These are phyloP conservation scores for Thinopyrum obtusiflorum DNA, from an alignment of 202 grass and related monocot species.

Conservation along the genomic window DNA sequence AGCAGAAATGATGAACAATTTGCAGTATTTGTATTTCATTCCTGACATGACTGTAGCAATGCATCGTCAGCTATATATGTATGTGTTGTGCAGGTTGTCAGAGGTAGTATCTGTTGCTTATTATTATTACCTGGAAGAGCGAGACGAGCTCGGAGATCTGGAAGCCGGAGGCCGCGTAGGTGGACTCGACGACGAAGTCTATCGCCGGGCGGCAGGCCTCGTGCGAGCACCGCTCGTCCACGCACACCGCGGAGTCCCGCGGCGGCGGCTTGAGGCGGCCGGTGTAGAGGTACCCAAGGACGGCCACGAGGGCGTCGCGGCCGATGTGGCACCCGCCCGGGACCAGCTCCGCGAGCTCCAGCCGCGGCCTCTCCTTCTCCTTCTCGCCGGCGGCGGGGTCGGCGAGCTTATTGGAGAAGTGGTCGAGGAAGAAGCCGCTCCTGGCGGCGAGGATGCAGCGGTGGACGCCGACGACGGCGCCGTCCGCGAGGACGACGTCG, in stretches of 20 bases:
- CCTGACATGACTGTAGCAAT: background rate
- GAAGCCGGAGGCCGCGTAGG: slow-evolving; percentile 64
- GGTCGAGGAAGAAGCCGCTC: slow-evolving; percentile 60
- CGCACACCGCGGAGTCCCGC: slow-evolving; percentile 47
- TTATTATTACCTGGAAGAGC: slow-evolving; percentile 51
- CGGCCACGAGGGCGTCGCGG: slow-evolving; percentile 57
- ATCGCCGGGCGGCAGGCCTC: slow-evolving; percentile 67
- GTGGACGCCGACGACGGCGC: slow-evolving; percentile 46
- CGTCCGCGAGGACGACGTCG: slow-evolving; percentile 43
- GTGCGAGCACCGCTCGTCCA: slow-evolving; percentile 49
- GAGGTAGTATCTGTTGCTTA: background rate
- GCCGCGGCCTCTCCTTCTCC: slow-evolving; percentile 29
- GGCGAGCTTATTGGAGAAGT: slow-evolving; percentile 32
- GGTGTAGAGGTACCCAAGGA: slow-evolving; percentile 66
- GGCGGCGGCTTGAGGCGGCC: slow-evolving; percentile 56
- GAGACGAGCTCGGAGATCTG: slow-evolving; percentile 73
- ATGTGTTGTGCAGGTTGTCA: background rate
- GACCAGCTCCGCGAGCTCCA: slow-evolving; percentile 42
- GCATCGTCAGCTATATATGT: background rate
- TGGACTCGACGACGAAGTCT: slow-evolving; percentile 62
- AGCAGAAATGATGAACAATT: background rate
- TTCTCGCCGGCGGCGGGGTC: background rate
- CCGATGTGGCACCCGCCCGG: slow-evolving; percentile 47
- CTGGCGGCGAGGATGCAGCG: slow-evolving; percentile 76
- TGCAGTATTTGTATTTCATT: background rate